These are phyloP conservation scores for Dactylellina parvicollis DNA, from an alignment of 2,329 filamentous ascomycete genomes.

Conservation along the genomic window DNA sequence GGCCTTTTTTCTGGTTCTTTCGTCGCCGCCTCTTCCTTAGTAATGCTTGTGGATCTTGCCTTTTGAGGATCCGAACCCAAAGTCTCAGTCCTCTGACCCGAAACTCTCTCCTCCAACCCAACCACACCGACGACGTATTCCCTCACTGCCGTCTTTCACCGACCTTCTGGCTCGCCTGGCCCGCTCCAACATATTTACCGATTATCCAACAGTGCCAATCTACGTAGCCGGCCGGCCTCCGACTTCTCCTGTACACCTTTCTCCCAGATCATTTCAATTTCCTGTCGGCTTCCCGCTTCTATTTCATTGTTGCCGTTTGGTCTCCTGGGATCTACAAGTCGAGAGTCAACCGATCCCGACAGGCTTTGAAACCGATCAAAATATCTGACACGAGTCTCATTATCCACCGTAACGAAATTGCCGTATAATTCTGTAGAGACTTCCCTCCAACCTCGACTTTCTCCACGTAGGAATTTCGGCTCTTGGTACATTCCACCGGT, in stretches of 20 bases:
- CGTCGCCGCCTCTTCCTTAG: constrained; percentile 9
- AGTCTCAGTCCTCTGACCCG: constrained; percentile 44
- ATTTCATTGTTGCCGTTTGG: constrained; percentile 20
- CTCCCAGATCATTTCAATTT: constrained; percentile 2
- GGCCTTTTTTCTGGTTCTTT: constrained; percentile 1
- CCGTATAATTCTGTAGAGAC: constrained; percentile 22
- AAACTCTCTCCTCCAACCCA: constrained; percentile 49
- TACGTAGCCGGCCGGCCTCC: constrained; percentile 6
- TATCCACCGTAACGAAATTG: constrained; percentile 24
- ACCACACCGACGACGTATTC: constrained; percentile 38
- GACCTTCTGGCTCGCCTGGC: constrained; percentile 13
- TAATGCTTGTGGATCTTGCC: constrained; percentile 49
- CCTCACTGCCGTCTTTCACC: constrained; percentile 14
- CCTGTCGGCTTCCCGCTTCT: constrained; percentile 24
- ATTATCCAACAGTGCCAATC: constrained; percentile 20
- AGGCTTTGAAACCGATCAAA: constrained; percentile 41
- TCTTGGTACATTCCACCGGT: constrained; percentile 28
- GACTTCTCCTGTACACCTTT: constrained; percentile 13
- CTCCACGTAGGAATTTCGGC: constrained; percentile 21
- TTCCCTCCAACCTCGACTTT: constrained; percentile 8
- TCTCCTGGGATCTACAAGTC: constrained; percentile 27
- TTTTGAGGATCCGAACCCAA: constrained; percentile 48
- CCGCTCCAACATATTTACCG: constrained; percentile 32
- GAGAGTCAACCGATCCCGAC: constrained; percentile 17
- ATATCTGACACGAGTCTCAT: constrained; percentile 51